Conservation (phyloP, 192 early-diverging fungal genomes). For the Obelidium mucronatum region DNA sequence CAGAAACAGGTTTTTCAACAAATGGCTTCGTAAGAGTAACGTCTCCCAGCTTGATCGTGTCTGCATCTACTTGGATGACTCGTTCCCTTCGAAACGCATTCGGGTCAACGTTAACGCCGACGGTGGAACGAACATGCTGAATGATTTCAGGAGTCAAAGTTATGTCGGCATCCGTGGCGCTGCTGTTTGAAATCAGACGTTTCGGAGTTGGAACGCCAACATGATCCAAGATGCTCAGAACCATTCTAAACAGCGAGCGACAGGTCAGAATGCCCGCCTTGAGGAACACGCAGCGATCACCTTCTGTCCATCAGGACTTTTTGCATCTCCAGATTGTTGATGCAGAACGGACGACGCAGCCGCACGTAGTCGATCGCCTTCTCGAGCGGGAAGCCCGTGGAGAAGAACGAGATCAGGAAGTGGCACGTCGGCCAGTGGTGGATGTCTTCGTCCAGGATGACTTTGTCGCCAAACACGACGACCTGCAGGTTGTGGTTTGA, state of each 20-base stretch:
- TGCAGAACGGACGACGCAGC: constrained; percentile 82
- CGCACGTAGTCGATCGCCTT: constrained; percentile 92
- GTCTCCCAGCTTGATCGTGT: constrained; percentile 69
- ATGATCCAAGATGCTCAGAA: constrained; percentile 79
- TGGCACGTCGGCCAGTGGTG: constrained; percentile 91
- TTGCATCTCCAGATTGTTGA: constrained; percentile 93
- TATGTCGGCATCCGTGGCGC: neutral
- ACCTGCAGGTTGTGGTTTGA: constrained; percentile 75
- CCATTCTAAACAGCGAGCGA: too few species aligned
- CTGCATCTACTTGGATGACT: constrained; percentile 37
- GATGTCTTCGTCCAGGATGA: constrained; percentile 92
- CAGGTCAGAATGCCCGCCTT: neutral
- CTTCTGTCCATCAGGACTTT: constrained; percentile 85
- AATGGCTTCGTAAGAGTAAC: constrained; percentile 86
- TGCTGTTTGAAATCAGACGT: constrained; percentile 65
- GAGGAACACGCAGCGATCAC: too few species aligned
- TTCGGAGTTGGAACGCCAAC: constrained; percentile 84
- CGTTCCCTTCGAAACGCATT: neutral
- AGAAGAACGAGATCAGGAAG: constrained; percentile 97
- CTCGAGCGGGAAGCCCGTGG: constrained; percentile 87
- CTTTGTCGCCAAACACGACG: constrained; percentile 95
- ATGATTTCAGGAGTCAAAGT: constrained; percentile 17
- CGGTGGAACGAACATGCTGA: constrained; percentile 1
- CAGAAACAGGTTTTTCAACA: constrained; percentile 96
- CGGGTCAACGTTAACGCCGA: constrained; percentile 34